These are phyloP conservation scores for Dothidotthia symphoricarpi DNA, from an alignment of 2,329 filamentous ascomycete genomes.

Conservation along the genomic window DNA sequence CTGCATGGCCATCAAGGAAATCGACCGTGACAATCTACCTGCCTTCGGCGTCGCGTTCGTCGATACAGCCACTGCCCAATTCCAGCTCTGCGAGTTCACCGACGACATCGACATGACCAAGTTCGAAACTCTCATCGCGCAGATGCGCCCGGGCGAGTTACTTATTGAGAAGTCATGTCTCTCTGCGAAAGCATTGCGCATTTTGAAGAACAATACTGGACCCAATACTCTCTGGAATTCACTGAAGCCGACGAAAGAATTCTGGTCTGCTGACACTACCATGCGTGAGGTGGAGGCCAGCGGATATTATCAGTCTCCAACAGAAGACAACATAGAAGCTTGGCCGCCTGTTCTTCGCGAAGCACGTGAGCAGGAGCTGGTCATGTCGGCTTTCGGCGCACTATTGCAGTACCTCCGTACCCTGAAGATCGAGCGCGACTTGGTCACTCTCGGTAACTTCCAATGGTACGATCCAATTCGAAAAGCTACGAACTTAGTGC, in stretches of 20 bases:
- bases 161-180: constrained; percentile 79
- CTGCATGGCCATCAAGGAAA: constrained; percentile 85
- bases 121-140: constrained; percentile 94
- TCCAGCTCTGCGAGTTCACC: constrained; percentile 85
- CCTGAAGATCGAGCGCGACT: constrained; percentile 82
- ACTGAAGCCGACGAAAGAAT: constrained; percentile 81
- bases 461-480: constrained; percentile 89
- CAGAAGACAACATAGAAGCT: constrained; percentile 58
- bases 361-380: constrained; percentile 71
- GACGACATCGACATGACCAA: constrained; percentile 93
- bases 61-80: constrained; percentile 93
- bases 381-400: constrained; percentile 90
- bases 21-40: constrained; percentile 67
- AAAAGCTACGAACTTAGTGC: constrained; percentile 81
- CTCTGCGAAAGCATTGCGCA: constrained; percentile 84
- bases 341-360: constrained; percentile 78
- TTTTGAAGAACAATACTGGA: constrained; percentile 91
- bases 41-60: constrained; percentile 91
- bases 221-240: constrained; percentile 96
- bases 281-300: constrained; percentile 76
- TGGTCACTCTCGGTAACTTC: constrained; percentile 89
- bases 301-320: constrained; percentile 70
- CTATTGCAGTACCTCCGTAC: constrained; percentile 78
- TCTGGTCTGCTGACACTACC: constrained; percentile 82
- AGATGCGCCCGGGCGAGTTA: constrained; percentile 84